Percentiles rank a stretch among this genome's conserved stretches.
Conservation (phyloP, 1,139 yeast species). For the Blastobotrys buckinghamii region DNA sequence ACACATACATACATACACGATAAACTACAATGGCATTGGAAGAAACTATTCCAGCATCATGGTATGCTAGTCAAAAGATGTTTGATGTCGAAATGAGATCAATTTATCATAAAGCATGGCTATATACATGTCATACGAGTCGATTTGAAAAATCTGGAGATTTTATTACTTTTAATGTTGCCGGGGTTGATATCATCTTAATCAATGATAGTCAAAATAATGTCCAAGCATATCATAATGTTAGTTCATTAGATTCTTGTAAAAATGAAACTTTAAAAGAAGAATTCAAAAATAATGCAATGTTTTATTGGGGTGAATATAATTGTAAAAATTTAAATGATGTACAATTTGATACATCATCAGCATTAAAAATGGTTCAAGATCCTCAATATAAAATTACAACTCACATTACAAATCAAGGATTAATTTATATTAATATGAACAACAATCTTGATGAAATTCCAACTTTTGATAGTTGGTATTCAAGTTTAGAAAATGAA, state of each 20-base stretch:
- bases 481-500: conserved; percentile 5
- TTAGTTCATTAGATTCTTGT: conserved; percentile 4
- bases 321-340: neutral
- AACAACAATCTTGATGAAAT: neutral
- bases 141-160: conserved; percentile 8
- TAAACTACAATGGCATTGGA: neutral
- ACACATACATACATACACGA: neutral
- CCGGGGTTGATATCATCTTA: conserved; percentile 8
- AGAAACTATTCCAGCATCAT: conserved; percentile 12
- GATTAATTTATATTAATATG: conserved; percentile 9
- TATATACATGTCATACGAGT: conserved; percentile 8
- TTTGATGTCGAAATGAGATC: conserved; percentile 12
- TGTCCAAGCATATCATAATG: conserved; percentile 8
- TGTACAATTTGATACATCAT: neutral
- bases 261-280: neutral
- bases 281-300: neutral
- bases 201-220: conserved; percentile 3
- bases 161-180: conserved; percentile 7
- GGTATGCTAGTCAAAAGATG: conserved; percentile 10
- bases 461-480: conserved; percentile 6
- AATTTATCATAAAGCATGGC: conserved; percentile 11
- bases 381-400: conserved; percentile 3
- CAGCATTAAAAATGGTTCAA: conserved; percentile 4
- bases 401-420: conserved; percentile 7
- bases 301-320: conserved; percentile 1